Conservation (phyloP, 495 filamentous ascomycete species). For the Annulohypoxylon stygium region DNA sequence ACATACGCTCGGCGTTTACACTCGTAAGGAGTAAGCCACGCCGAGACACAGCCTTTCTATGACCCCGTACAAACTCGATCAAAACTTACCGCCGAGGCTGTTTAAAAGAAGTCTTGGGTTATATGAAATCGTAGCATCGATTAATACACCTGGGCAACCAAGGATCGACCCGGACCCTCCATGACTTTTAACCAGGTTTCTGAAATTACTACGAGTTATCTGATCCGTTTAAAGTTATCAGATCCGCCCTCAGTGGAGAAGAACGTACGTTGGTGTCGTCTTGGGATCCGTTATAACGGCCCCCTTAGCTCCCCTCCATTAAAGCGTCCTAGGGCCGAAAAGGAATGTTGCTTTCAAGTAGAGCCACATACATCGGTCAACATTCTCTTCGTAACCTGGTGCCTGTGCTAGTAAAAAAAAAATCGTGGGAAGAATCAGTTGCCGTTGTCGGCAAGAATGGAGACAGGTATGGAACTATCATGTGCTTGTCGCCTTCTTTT, state of each 20-base stretch:
- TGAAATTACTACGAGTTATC: conserved; percentile 47
- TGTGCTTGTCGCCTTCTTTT: conserved; percentile 36
- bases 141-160: conserved; percentile 23
- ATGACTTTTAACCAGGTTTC: conserved; percentile 28
- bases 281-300: conserved; percentile 34
- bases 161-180: conserved; percentile 30
- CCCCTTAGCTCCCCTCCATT: not conserved
- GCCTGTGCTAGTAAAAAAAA: conserved; percentile 22
- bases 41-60: conserved; percentile 6
- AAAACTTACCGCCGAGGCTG: conserved; percentile 23
- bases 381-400: conserved; percentile 30
- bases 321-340: conserved; percentile 39
- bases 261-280: conserved; percentile 29
- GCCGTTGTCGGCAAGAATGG: conserved; percentile 49
- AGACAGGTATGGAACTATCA: conserved; percentile 44
- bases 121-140: conserved; percentile 19
- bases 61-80: conserved; percentile 21
- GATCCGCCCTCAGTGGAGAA: conserved; percentile 47
- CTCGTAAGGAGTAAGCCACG: conserved; percentile 29
- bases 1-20: conserved; percentile 14
- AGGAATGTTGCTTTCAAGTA: conserved; percentile 46
- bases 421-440: conserved; percentile 26
- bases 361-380: conserved; percentile 28
- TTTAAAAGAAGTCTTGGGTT: not conserved
- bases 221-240: conserved; percentile 53